Evolutionary conservation across 2,329 filamentous ascomycete genomes (phyloP).

Genomic region (Aspergillus neoniger): DNA sequence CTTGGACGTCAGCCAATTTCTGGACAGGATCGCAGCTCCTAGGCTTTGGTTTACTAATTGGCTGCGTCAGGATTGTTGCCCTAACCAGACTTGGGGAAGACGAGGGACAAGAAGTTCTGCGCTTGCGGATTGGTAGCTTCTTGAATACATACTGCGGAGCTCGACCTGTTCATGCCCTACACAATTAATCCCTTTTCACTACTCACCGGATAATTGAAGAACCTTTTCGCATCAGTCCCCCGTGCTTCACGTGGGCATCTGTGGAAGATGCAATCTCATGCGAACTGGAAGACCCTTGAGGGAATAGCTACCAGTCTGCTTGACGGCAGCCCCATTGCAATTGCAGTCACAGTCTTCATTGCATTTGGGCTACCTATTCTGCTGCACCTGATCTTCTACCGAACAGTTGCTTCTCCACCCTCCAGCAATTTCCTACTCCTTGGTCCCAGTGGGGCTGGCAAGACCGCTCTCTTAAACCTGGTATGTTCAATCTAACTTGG

Average conservation of each 20-base stretch:
- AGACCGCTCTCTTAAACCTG: constrained; percentile 83
- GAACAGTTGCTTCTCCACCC: constrained; percentile 62
- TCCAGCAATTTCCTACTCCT: constrained; percentile 74
- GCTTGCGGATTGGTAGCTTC: not conserved
- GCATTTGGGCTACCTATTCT: constrained; percentile 73
- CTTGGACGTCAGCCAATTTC: not conserved
- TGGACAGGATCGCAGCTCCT: not conserved
- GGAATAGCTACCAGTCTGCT: constrained; percentile 45
- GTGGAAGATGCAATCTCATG: constrained; percentile 31
- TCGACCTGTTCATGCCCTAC: not conserved
- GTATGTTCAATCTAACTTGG: constrained; percentile 46
- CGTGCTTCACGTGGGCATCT: not conserved
- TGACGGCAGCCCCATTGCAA: constrained; percentile 45
- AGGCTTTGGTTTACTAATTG: not conserved
- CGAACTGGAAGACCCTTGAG: constrained; percentile 41
- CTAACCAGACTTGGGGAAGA: not conserved
- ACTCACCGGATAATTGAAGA: not conserved
- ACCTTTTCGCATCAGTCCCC: not conserved
- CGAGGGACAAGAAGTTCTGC: not conserved
- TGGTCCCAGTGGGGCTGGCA: constrained; percentile 80
- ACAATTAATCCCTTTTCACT: not conserved
- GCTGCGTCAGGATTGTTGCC: not conserved
- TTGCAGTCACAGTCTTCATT: constrained; percentile 70
- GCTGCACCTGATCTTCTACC: constrained; percentile 74
- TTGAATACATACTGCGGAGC: not conserved